Evolutionary conservation across 805 yeast genomes (phyloP), one percentile per base, ranked within the genome.

Genomic region (Saturnispora halmiae): DNA sequence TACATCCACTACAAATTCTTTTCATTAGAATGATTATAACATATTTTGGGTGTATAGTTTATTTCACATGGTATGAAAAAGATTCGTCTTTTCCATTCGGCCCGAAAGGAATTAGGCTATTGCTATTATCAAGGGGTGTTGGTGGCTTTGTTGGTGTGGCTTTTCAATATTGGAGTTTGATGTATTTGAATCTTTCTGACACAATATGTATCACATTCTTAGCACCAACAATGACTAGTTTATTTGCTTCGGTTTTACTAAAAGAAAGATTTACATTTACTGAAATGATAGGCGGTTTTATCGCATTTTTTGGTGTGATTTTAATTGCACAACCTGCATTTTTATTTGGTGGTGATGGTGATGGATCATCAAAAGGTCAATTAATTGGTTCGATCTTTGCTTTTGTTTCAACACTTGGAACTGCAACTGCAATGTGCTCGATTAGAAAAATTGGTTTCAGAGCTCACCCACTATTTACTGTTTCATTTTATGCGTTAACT

Each of bases 101-200:
- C 0, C 83, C 86, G 1, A 67, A 60, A 10, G 72, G 67, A 2
- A 55, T 75, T 29, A 64, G 95, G 11, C 22, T 21, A 16, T 22
- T 36, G 21, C 24, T 42, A 8, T 19, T 46, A 1, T 34, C 72
- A 4, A 66, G 96, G 45, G 95, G 95, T 0, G 36, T 69, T 1
- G 67, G 76, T 13, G 96, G 96, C 5, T 83, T 78, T 50, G 56
- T 81, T 43, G 94, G 95, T 3, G 94, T 86, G 5, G 79, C 79
- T 53, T 80, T 90, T 4, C 65, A 82, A 54, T 87, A 84, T 58
- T 83, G 68, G 55, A 75, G 94, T 1, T 63, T 87, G 47, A 69
- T 75, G 61, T 83, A 81, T 51, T 65, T 87, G 34, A 73, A 84
- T 38, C 70, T 87, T 5, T 78, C 88, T 9, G 96, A 87, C 53